A percentile compares a stretch with the other conserved stretches of the same genome.
Evolutionary conservation across 345 rosid species (phyloP).

Genomic region (Carallia pectinifolia): DNA sequence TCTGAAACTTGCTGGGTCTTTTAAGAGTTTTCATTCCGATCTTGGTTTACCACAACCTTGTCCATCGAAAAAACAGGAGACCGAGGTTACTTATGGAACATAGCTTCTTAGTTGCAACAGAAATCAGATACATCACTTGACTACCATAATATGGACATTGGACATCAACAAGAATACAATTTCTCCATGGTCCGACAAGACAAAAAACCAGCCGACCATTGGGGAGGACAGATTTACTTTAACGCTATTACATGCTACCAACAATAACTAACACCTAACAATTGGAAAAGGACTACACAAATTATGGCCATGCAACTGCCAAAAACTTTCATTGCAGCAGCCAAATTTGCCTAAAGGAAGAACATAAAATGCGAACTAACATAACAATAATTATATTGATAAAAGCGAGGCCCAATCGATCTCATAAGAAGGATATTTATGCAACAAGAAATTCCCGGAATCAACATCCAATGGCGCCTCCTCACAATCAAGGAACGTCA

Average conservation of each 20-base stretch:
- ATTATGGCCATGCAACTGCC: slow-evolving; percentile 26
- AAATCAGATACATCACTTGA: background rate
- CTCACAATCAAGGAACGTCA: slow-evolving; percentile 26
- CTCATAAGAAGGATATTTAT: slow-evolving; percentile 32
- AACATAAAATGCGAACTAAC: background rate
- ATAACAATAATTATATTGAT: slow-evolving; percentile 5
- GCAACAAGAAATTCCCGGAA: slow-evolving; percentile 24
- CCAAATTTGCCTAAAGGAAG: background rate
- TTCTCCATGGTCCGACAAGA: slow-evolving; percentile 25
- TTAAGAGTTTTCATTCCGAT: background rate
- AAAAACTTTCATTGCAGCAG: slow-evolving; percentile 28
- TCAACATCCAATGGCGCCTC: slow-evolving; percentile 32
- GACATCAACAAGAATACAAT: slow-evolving; percentile 2
- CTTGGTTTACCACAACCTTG: background rate
- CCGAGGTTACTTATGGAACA: background rate
- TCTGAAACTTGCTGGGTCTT: background rate
- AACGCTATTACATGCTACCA: slow-evolving; percentile 2
- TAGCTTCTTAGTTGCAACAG: background rate
- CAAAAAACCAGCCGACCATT: slow-evolving; percentile 33
- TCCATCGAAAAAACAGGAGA: background rate
- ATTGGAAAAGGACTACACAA: background rate
- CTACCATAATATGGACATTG: background rate
- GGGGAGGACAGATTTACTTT: slow-evolving; percentile 8
- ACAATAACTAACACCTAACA: background rate
- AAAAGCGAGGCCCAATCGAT: slow-evolving; percentile 34